These are phyloP conservation scores for Phytophthora megakarya DNA, from an alignment of 352 stramenopile species.

Conservation along the genomic window DNA sequence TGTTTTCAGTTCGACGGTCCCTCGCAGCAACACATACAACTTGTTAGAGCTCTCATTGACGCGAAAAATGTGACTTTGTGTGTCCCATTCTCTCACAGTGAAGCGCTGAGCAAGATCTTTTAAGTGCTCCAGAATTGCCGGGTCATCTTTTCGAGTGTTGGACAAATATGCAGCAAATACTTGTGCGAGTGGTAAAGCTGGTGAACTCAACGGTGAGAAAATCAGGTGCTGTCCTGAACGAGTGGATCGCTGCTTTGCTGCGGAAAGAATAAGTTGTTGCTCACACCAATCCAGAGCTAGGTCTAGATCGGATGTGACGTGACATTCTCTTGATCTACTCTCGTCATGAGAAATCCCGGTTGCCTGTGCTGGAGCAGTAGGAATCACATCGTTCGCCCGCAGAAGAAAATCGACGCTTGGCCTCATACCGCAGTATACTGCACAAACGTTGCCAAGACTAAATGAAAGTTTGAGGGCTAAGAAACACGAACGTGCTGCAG, in stretches of 20 bases:
- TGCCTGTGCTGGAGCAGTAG: background rate
- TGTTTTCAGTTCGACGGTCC: conserved; percentile 55
- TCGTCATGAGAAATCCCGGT: conserved; percentile 8
- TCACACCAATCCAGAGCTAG: conserved; percentile 70
- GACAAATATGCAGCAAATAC: conserved; percentile 54
- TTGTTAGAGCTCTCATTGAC: conserved; percentile 44
- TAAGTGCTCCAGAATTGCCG: conserved; percentile 16
- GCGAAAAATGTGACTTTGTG: conserved; percentile 42
- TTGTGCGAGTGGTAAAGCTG: conserved; percentile 43
- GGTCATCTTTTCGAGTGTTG: conserved; percentile 17
- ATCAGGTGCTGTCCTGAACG: conserved; percentile 37
- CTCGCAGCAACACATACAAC: conserved; percentile 59
- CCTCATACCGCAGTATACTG: conserved; percentile 73
- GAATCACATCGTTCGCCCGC: conserved; percentile 59
- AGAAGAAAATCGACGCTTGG: conserved; percentile 61
- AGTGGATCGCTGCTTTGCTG: conserved; percentile 43
- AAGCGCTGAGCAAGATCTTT: conserved; percentile 50
- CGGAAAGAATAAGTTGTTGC: conserved; percentile 58
- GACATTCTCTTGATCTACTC: conserved; percentile 19
- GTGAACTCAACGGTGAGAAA: conserved; percentile 29
- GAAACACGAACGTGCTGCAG: conserved; percentile 73
- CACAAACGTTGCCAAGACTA: conserved; percentile 46
- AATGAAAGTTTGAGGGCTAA: conserved; percentile 70
- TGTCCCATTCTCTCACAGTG: conserved; percentile 36
- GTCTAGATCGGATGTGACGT: conserved; percentile 55